Evolutionary conservation across 441 rosid genomes (phyloP).

Genomic region (Jatropha multifida): DNA sequence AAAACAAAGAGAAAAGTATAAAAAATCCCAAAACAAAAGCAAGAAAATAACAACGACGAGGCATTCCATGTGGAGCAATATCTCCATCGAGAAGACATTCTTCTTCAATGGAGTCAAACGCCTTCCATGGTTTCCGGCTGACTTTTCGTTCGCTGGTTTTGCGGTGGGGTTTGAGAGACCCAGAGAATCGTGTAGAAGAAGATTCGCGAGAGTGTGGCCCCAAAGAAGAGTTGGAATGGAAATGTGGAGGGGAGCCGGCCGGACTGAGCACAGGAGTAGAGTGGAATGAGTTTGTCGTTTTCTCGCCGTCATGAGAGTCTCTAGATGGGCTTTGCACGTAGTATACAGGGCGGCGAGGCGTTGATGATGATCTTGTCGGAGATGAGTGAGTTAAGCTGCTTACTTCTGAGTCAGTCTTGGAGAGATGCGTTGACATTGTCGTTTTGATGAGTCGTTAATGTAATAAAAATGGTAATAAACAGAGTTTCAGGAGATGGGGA

Average conservation of each 20-base stretch:
- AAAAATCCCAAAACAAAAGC: conserved; percentile 71
- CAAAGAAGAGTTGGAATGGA: conserved; percentile 65
- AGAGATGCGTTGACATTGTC: conserved; percentile 45
- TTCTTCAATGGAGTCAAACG: conserved; percentile 73
- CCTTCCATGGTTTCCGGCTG: conserved; percentile 60
- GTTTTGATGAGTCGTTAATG: neutral
- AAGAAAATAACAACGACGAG: conserved; percentile 77
- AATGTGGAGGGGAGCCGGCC: conserved; percentile 85
- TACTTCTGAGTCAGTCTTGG: conserved; percentile 87
- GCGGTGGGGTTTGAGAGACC: conserved; percentile 70
- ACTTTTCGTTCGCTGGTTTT: conserved; percentile 41
- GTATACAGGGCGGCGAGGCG: conserved; percentile 57
- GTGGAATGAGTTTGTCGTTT: conserved; percentile 81
- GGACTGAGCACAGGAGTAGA: conserved; percentile 87
- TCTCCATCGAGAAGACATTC: conserved; percentile 78
- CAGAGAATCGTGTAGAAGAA: conserved; percentile 81
- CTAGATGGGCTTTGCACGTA: conserved; percentile 90
- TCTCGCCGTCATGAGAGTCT: conserved; percentile 95
- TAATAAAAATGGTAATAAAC: too few species aligned
- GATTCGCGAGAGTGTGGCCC: conserved; percentile 90
- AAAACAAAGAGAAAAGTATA: conserved; percentile 65
- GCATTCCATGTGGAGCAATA: conserved; percentile 42
- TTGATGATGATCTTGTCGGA: conserved; percentile 69
- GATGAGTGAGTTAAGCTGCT: conserved; percentile 83
- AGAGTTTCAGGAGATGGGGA: neutral